Base-by-base conservation (phyloP, 495 filamentous ascomycete genomes). In the Aspergillus cavernicola region DNA sequence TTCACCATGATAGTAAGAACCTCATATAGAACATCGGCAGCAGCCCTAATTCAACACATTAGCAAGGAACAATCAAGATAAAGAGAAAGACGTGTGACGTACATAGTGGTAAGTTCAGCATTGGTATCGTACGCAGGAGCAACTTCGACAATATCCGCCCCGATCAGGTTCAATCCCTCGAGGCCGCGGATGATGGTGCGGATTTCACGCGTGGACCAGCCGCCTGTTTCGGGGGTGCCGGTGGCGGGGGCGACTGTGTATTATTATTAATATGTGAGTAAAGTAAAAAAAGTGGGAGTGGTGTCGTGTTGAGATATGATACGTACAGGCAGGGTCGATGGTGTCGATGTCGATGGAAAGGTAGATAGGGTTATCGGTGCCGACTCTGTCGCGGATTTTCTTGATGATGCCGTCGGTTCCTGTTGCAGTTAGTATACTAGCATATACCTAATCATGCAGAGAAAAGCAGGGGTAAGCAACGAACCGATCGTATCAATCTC, bases 331-430 rank as follows among this genome's bases (percentile, higher is more conserved):
- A 4, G 90, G 90, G 61, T 96, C 90, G 12, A 96, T 67, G 0
- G 88, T 88, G 61, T 96, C 90, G 52, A 95, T 95, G 60, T 96
- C 90, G 36, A 95, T 90, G 49, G 83, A 89, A 36, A 95, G 75
- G 62, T 95, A 95, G 2, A 93, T 86, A 0, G 81, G 85, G 38
- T 86, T 83, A 13, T 82, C 78, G 4, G 75, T 82, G 1, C 88
- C 88, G 6, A 95, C 87, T 3, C 88, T 73, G 1, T 87, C 78
- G 39, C 84, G 76, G 60, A 95, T 90, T 56, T 80, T 85, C 59
- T 86, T 73, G 54, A 93, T 85, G 40, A 96, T 84, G 1, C 86
- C 89, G 0, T 79, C 73, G 50, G 60, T 71, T 19, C 71, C 69
- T 72, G 24, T 32, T 11, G 6, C 9, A 42, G n/a, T 46, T 32